A percentile compares a stretch with the other conserved stretches of the same genome.
phyloP scores from a whole-genome alignment of 1,139 yeast species.

The Pichia sp. region DNA sequence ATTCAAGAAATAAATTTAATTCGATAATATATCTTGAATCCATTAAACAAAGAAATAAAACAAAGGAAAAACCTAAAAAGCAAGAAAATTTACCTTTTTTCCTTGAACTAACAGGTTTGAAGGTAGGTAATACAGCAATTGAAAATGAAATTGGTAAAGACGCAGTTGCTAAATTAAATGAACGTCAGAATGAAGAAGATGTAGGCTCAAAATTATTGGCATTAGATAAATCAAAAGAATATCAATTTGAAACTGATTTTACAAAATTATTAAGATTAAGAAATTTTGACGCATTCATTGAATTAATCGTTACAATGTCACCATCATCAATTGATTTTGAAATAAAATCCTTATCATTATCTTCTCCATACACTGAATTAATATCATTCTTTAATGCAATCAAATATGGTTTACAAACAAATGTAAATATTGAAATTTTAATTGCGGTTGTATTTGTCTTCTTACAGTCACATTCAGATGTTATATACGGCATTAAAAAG shows the following conservation, averaged over 20 bases:
- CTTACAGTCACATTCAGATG: conserved; percentile 77
- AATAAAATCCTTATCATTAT: conserved; percentile 66
- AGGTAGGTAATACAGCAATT: conserved; percentile 64
- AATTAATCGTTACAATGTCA: conserved; percentile 52
- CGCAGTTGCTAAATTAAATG: conserved; percentile 29
- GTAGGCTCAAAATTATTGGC: conserved; percentile 21
- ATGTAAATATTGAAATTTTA: conserved; percentile 59
- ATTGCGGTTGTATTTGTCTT: conserved; percentile 78
- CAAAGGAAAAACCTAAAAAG: conserved; percentile 81
- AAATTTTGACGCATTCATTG: conserved; percentile 48
- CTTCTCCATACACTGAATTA: conserved; percentile 60
- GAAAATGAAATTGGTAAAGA: conserved; percentile 53
- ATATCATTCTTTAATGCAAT: conserved; percentile 60
- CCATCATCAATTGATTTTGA: conserved; percentile 84
- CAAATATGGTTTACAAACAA: conserved; percentile 49
- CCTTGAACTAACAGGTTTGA: conserved; percentile 56
- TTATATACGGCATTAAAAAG: conserved; percentile 44
- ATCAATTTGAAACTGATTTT: conserved; percentile 66
- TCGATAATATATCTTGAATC: conserved; percentile 78
- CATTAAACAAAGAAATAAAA: conserved; percentile 82
- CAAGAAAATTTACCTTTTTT: conserved; percentile 84
- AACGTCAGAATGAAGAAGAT: conserved; percentile 7
- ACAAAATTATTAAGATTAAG: conserved; percentile 56
- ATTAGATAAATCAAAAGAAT: conserved; percentile 28
- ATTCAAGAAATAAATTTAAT: conserved; percentile 72